Percentiles rank a stretch among this genome's conserved stretches.
phyloP scores from a whole-genome alignment of 139 green algal species.

The Ettlia oleoabundans region DNA sequence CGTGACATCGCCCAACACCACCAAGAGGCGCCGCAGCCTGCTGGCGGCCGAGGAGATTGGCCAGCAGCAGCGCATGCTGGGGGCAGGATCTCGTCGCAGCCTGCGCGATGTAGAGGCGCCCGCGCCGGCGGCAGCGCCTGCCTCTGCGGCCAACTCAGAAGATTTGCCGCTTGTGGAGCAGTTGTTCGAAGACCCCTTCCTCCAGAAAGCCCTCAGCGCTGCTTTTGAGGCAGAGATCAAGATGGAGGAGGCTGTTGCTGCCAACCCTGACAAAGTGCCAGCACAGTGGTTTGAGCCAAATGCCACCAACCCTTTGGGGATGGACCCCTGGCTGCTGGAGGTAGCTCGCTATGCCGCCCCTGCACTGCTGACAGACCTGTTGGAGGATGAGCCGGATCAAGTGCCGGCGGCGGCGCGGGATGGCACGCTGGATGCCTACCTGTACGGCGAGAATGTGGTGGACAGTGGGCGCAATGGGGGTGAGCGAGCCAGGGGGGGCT shows the following conservation, averaged over 20 bases:
- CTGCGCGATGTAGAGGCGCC: neutral
- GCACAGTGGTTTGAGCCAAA: conserved; percentile 10
- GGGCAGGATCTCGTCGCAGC: neutral
- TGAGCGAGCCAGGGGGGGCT: neutral
- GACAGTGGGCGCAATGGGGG: conserved; percentile 16
- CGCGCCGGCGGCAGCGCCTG: neutral
- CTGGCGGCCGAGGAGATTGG: neutral
- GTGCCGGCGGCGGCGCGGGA: neutral
- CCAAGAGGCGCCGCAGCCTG: neutral
- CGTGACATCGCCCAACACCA: neutral
- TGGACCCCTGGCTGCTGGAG: conserved; percentile 9
- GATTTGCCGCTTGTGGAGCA: neutral
- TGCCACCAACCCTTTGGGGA: conserved; percentile 8
- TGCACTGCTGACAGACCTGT: conserved; percentile 15
- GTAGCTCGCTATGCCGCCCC: neutral
- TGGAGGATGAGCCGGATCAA: neutral
- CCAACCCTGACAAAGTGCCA: neutral
- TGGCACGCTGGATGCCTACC: conserved; percentile 19
- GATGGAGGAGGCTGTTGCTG: neutral
- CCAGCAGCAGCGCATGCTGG: neutral
- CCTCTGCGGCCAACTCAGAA: too few relatives aligned
- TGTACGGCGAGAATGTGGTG: conserved; percentile 22
- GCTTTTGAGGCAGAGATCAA: neutral
- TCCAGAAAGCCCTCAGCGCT: neutral
- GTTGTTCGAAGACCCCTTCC: neutral